A percentile compares a stretch with the other conserved stretches of the same genome.
phyloP scores from a whole-genome alignment of 2,329 filamentous ascomycete genomes.

The Trichoderma endophyticum region DNA sequence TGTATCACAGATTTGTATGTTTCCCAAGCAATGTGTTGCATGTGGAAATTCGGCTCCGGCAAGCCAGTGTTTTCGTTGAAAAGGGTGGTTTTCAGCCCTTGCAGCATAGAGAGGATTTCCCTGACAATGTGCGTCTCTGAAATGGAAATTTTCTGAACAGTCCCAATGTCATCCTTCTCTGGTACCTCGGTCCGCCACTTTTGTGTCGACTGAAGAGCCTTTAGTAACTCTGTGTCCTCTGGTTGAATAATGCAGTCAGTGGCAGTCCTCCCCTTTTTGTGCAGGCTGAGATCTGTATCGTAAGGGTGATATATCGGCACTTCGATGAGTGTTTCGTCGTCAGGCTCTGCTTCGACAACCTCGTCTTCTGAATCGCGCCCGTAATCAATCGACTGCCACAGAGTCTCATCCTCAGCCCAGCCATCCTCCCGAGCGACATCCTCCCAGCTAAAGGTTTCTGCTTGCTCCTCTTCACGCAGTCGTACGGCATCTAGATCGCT shows the following conservation, averaged over 20 bases:
- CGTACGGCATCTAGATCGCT: constrained; percentile 58
- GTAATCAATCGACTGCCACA: constrained; percentile 72
- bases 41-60: constrained; percentile 43
- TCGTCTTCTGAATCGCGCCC: constrained; percentile 62
- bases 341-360: constrained; percentile 34
- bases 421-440: constrained; percentile 76
- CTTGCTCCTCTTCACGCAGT: constrained; percentile 38
- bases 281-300: constrained; percentile 21
- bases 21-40: constrained; percentile 48
- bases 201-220: constrained; percentile 33
- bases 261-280: constrained; percentile 25
- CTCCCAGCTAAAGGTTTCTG: constrained; percentile 65
- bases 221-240: constrained; percentile 32
- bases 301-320: constrained; percentile 32
- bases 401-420: constrained; percentile 60
- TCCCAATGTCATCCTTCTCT: constrained; percentile 35
- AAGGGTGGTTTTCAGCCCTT: constrained; percentile 70
- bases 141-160: constrained; percentile 45
- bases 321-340: constrained; percentile 36
- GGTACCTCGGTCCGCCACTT: constrained; percentile 35
- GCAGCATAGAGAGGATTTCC: constrained; percentile 82
- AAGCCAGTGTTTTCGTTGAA: constrained; percentile 49
- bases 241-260: constrained; percentile 36
- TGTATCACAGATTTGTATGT: constrained; percentile 48
- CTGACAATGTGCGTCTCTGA: constrained; percentile 72